Evolutionary conservation across 805 yeast genomes (phyloP), one percentile per base, ranked within the genome.

Genomic region (Saccharomycopsis synnaedendra): DNA sequence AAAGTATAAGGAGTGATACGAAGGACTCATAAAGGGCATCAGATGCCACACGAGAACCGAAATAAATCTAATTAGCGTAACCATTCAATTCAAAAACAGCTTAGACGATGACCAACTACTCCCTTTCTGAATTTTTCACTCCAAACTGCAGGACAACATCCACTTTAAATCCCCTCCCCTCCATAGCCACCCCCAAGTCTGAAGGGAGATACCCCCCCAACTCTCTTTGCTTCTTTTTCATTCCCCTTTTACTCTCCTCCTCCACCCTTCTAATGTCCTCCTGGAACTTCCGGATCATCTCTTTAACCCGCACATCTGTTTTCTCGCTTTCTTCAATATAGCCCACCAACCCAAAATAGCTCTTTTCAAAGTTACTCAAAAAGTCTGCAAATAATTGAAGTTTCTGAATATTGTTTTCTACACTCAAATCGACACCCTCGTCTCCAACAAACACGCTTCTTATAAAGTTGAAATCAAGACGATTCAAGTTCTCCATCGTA

Each of bases 391-490:
- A 40, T 27, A 43, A 38, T 28, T n/a, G 6, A 5, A 49, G 37
- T 5, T 33, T 29, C 7, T 40, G 32, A 9, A 48, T 31, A 34
- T 49, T 49, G n/a, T 19, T 31, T 19, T 34, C 11, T 8, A 51
- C 32, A 38, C 49, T 32, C 46, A 49, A 39, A 34, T 51, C 37
- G 3, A 51, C n/a, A 9, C 38, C 29, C 28, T 41, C 41, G 3
- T 5, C 27, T 11, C 31, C 10, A 10, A 10, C 28, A 10, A 41
- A 27, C 10, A 39, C 32, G 11, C 4, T n/a, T 41, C 46, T 49
- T 33, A 51, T 39, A 33, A 51, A 51, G 31, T 49, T 51, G 35
- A 51, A 51, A 31, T 51, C 38, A 6, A 51, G 38, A 10, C 29
- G 32, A 36, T 49, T 43, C 34, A 51, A 44, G 8, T 44, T 42